A percentile compares a stretch with the other conserved stretches of the same genome.
Conservation (phyloP, 1,284 basidiomycete genomes). For the Pterula multifida region DNA sequence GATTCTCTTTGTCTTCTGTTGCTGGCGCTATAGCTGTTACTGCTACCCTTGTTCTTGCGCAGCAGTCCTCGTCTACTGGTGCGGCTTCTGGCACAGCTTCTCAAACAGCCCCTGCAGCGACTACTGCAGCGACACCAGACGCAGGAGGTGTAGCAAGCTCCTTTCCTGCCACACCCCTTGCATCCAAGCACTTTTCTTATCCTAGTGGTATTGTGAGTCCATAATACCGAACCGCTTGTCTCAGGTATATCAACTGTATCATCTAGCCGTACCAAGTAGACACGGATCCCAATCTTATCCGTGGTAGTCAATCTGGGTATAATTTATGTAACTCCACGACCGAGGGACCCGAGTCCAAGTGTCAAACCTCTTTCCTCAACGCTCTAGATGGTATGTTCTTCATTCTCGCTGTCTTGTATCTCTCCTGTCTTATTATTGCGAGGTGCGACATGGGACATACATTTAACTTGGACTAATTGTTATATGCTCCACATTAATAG, state of each 20-base stretch:
- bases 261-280: conserved; percentile 46
- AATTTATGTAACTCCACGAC: conserved; percentile 66
- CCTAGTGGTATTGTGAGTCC: conserved; percentile 35
- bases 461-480: conserved; percentile 7
- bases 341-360: conserved; percentile 41
- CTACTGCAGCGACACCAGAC: background rate
- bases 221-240: background rate
- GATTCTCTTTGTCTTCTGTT: conserved; percentile 28
- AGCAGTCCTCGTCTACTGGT: conserved; percentile 16
- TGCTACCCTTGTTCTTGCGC: conserved; percentile 14
- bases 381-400: conserved; percentile 32
- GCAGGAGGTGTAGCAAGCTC: conserved; percentile 10
- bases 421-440: background rate
- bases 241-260: background rate
- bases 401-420: background rate
- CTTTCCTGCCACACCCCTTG: conserved; percentile 38
- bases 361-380: conserved; percentile 53
- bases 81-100: background rate
- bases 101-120: conserved; percentile 20
- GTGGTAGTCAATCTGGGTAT: conserved; percentile 52
- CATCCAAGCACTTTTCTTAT: conserved; percentile 37
- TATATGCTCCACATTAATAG: conserved; percentile 17
- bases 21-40: conserved; percentile 23
- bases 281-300: conserved; percentile 30
- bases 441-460: background rate